Evolutionary conservation across 192 early-diverging fungal genomes (phyloP).

Genomic region (Umbelopsis vinacea): DNA sequence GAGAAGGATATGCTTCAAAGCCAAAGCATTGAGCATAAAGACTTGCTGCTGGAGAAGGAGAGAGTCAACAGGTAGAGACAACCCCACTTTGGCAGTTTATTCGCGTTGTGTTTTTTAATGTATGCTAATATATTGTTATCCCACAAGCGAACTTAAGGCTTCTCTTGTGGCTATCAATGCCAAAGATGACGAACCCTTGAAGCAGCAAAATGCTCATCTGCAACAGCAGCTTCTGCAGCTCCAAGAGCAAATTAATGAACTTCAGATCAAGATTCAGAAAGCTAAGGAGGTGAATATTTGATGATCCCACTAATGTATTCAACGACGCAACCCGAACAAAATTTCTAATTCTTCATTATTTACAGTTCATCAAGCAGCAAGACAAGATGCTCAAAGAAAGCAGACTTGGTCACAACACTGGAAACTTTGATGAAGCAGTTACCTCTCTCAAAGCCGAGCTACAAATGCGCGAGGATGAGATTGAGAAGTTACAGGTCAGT

Average conservation of each 20-base stretch:
- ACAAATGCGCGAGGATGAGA: slow-evolving; percentile 47
- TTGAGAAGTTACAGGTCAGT: slow-evolving; percentile 38
- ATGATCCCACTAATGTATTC: background rate
- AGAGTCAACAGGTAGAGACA: slow-evolving; percentile 45
- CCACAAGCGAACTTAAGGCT: slow-evolving; percentile 14
- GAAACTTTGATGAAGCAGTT: slow-evolving; percentile 62
- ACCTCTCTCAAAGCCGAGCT: slow-evolving; percentile 56
- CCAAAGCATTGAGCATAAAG: slow-evolving; percentile 54
- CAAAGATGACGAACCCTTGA: slow-evolving; percentile 61
- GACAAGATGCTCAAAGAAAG: slow-evolving; percentile 41
- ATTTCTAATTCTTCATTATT: background rate
- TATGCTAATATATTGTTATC: background rate
- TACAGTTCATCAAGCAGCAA: slow-evolving; percentile 45
- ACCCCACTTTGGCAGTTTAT: slow-evolving; percentile 28
- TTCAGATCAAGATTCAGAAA: slow-evolving; percentile 39
- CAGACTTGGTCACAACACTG: slow-evolving; percentile 24
- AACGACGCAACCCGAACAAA: background rate
- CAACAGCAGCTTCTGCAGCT: slow-evolving; percentile 49
- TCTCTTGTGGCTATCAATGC: slow-evolving; percentile 40
- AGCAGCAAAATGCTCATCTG: slow-evolving; percentile 52
- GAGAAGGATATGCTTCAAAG: slow-evolving; percentile 61
- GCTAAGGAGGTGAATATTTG: slow-evolving; percentile 33
- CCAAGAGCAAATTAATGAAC: slow-evolving; percentile 40
- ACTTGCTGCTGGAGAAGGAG: slow-evolving; percentile 56
- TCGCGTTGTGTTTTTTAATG: background rate